These are phyloP conservation scores for Trichosphaerium sp. DNA, from an alignment of 78 protist genomes.

Conservation along the genomic window DNA sequence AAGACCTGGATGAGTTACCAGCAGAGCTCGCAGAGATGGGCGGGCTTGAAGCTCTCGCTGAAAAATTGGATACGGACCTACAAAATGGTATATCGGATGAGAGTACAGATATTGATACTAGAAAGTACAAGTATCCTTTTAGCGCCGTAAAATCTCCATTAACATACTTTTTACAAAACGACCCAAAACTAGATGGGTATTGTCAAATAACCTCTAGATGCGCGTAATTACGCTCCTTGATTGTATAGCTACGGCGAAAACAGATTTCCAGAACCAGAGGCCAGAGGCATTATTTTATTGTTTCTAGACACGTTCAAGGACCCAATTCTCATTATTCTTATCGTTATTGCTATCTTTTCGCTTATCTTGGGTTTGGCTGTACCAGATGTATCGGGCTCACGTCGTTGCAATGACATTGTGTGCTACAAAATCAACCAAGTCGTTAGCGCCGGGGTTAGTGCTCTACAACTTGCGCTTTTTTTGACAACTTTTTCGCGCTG, in stretches of 20 bases:
- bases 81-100: background rate
- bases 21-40: background rate
- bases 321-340: constrained; percentile 62
- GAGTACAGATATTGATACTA: background rate
- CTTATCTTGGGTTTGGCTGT: constrained; percentile 26
- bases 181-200: too few relatives aligned
- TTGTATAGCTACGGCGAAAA: constrained; percentile 5
- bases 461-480: background rate
- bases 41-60: background rate
- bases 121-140: background rate
- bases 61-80: background rate
- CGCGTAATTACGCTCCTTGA: too few relatives aligned
- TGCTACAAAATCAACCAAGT: too few relatives aligned
- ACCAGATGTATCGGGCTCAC: background rate
- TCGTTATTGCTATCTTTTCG: constrained; percentile 57
- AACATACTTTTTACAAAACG: background rate
- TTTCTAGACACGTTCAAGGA: constrained; percentile 59
- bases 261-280: constrained; percentile 2
- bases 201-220: too few relatives aligned
- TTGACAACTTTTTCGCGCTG: too few relatives aligned
- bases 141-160: background rate
- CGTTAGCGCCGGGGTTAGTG: background rate
- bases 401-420: too few relatives aligned
- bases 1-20: too few relatives aligned
- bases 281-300: background rate